Evolutionary conservation across 768 basidiomycete genomes (phyloP).

Genomic region (Kwoniella sp.): DNA sequence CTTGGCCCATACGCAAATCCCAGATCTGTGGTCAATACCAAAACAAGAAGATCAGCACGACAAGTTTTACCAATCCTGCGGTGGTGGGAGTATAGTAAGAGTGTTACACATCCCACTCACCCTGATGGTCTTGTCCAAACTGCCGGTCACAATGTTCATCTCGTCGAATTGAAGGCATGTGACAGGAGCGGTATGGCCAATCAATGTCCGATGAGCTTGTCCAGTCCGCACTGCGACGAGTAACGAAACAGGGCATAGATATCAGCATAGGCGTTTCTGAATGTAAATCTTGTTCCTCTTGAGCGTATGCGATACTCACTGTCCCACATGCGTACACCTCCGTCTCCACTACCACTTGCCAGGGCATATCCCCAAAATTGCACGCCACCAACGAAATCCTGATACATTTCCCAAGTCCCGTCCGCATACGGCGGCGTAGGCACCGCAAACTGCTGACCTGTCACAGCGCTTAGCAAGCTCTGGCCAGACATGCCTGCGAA

Average conservation of each 20-base stretch:
- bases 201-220: conserved; percentile 87
- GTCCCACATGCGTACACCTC: conserved; percentile 99
- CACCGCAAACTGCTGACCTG: conserved; percentile 69
- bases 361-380: conserved; percentile 99
- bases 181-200: conserved; percentile 90
- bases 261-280: conserved; percentile 6
- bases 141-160: conserved; percentile 86
- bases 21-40: conserved; percentile 67
- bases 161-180: conserved; percentile 96
- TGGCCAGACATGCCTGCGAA: conserved; percentile 50
- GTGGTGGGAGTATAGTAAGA: not conserved
- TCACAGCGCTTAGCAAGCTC: conserved; percentile 59
- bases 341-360: conserved; percentile 95
- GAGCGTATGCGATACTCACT: conserved; percentile 64
- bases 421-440: conserved; percentile 86
- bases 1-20: conserved; percentile 89
- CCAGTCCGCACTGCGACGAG: conserved; percentile 82
- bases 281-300: not conserved
- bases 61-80: not conserved
- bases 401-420: conserved; percentile 90
- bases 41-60: not conserved
- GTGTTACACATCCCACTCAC: conserved; percentile 59
- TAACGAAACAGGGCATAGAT: not conserved
- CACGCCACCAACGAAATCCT: conserved; percentile 95
- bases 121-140: conserved; percentile 87